phyloP scores from a whole-genome alignment of 179 eudicot species.

The Pouteria campechiana region DNA sequence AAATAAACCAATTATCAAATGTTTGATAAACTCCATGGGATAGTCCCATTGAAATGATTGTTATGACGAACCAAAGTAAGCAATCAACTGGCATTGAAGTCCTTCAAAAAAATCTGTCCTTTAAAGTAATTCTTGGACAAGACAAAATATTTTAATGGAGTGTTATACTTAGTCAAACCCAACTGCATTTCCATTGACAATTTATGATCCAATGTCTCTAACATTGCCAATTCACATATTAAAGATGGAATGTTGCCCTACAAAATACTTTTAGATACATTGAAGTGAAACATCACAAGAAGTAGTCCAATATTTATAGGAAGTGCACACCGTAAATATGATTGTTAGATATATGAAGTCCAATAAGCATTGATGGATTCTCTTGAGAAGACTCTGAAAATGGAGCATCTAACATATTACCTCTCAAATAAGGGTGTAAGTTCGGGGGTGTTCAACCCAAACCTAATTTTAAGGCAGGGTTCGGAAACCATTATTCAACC shows the following conservation, averaged over 20 bases:
- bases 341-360: neutral
- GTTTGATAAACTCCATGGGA: neutral
- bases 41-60: neutral
- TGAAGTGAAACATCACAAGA: neutral
- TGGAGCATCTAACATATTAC: neutral
- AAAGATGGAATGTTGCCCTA: neutral
- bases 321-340: neutral
- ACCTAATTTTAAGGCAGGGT: no score
- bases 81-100: neutral
- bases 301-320: neutral
- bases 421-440: neutral
- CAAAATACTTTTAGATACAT: neutral
- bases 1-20: neutral
- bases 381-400: neutral
- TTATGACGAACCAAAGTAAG: neutral
- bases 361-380: neutral
- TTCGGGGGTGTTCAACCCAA: no score
- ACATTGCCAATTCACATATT: neutral
- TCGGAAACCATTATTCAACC: no score
- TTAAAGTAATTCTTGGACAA: neutral
- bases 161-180: neutral
- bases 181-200: neutral
- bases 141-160: neutral
- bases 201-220: neutral
- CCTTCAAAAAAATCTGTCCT: neutral